Evolutionary conservation across 305 asterid species (phyloP), one percentile per base, ranked within the genome.

Genomic region (Euphrasia arctica): DNA sequence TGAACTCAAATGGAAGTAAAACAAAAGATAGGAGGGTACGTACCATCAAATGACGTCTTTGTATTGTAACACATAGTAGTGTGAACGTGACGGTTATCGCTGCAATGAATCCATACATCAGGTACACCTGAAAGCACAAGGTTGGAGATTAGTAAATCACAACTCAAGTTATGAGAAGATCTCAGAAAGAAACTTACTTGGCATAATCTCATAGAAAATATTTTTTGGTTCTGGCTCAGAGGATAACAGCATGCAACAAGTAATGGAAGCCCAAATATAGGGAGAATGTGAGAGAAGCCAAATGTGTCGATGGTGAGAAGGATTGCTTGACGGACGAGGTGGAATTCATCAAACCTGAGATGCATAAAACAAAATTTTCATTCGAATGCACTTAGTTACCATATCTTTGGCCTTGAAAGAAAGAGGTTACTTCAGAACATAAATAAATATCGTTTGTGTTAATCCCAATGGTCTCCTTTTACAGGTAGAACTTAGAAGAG

Each of bases 41-140:
- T 88, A 91, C 98, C 98, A 92, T 90, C 79, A 92, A 75, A 82
- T 92, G 98, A 27, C 98, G 90, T 70, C 97, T 78, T 61, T 92
- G 98, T 60, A 90, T 75, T 45, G 91, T 75, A 60, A 90, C 98
- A 7, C 97, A 92, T 52, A 92, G 51, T 75, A 87, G 77, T 39
- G 97, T 89, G 49, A 90, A 80, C 58, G 95, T 85, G 72, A 77
- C 75, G 3, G 93, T 67, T 69, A 73, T 51, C 56, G 95, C 85
- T 61, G 84, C 68, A 68, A 76, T 73, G 56, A 92, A 68, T 31
- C 98, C 97, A 51, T 87, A 90, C 50, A 83, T 85, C 73, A 92
- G 74, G 79, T 89, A 92, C 51, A 85, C 90, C 98, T 88, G 95
- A 67, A 77, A 76, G 15, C 69, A 78, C 73, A 22, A 75, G 54